These are phyloP conservation scores for Melaleuca quinquenervia DNA, from an alignment of 345 rosid species.

Conservation along the genomic window DNA sequence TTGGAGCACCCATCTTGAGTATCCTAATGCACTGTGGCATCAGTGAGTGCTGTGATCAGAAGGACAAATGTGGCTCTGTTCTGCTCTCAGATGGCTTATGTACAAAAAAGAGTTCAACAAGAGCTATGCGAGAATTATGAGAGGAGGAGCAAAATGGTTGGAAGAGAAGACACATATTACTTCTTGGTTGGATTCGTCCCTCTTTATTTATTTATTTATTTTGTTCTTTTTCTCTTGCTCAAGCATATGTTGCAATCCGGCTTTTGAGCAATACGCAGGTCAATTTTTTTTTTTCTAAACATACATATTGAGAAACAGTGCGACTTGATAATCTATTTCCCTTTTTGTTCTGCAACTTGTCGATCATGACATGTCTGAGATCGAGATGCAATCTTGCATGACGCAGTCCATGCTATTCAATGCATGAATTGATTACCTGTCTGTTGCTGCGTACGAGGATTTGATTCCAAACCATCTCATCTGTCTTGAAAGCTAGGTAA, in stretches of 20 bases:
- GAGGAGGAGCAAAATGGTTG: conserved; percentile 79
- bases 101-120: conserved; percentile 49
- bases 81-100: conserved; percentile 56
- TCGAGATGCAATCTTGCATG: not conserved
- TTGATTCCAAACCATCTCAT: not conserved
- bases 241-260: no score
- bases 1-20: not conserved
- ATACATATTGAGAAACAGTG: not conserved
- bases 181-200: conserved; percentile 39
- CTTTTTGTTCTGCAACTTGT: not conserved
- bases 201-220: no score
- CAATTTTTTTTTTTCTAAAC: no score
- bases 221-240: no score
- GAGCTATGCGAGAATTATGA: conserved; percentile 67
- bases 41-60: not conserved
- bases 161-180: conserved; percentile 25
- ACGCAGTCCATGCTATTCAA: not conserved
- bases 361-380: not conserved
- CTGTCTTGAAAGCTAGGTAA: not conserved
- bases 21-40: not conserved
- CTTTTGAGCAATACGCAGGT: not conserved
- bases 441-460: not conserved
- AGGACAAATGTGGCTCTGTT: not conserved
- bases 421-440: not conserved
- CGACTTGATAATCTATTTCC: not conserved